Base-by-base conservation (phyloP, 2,329 filamentous ascomycete genomes). In the Exophiala viscosa region DNA sequence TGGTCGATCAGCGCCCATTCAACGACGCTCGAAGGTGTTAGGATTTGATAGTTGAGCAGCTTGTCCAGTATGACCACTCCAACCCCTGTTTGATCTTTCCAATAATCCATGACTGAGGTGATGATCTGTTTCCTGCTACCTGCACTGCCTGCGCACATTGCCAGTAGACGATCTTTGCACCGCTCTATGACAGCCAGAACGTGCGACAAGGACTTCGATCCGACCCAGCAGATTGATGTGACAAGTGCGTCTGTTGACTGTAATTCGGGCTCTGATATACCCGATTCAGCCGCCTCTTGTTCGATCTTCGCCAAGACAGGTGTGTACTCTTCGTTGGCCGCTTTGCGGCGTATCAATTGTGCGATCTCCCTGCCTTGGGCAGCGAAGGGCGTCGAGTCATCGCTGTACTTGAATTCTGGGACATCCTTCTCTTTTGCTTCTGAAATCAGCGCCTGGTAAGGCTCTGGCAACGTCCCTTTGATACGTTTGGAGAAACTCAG, bases 401-500 rank as follows among this genome's bases (percentile, higher is more conserved):
- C 76, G 18, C 83, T 82, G 67, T 88, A 99, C 71, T 97, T 97
- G 75, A 96, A 97, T 57, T 92, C 87, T 0, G 93, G 93, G n/a
- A 87, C 88, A 66, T 99, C 93, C 66, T 93, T 90, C 70, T 97
- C 92, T 68, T 96, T 95, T 60, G 87, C 89, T 47, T 88, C 83
- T 0, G 87, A 81, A 60, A 99, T 92, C 55, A 99, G 74, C 2
- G 76, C 74, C 63, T 91, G 84, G 66, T 96, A 97, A 6, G 85
- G 83, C 48, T 87, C 84, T 1, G 92, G 93, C 6, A 99, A 76
- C 4, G 93, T 97, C 58, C 91, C 91, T 69, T 93, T 91, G 66
- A 99, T 96, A 51, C 93, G 86, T 71, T 96, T 92, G 0, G 93
- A 90, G 69, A 99, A 99, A 66, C 90, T 96, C 45, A 99, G 77